A percentile compares a stretch with the other conserved stretches of the same genome.
Conservation (phyloP, 1,284 basidiomycete genomes). For the Apiotrichum sp. region DNA sequence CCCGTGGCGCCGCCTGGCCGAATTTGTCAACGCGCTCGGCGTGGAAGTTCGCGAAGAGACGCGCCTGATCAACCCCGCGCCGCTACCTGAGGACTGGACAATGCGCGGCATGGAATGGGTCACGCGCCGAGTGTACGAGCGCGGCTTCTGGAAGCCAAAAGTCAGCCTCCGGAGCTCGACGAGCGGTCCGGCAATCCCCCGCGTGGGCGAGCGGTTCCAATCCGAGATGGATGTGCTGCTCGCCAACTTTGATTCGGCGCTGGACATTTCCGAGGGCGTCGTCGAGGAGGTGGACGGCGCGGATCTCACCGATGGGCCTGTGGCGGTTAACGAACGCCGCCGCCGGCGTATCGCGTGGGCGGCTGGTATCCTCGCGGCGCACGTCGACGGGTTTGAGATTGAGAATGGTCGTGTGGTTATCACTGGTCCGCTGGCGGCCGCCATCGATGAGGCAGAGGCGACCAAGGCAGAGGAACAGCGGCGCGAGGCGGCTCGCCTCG, state of each 20-base stretch:
- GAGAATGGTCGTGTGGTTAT: constrained; percentile 52
- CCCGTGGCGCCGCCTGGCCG: constrained; percentile 73
- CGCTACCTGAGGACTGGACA: constrained; percentile 91
- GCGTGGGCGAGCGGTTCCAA: constrained; percentile 44
- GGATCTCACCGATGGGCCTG: constrained; percentile 49
- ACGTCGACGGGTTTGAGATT: constrained; percentile 72
- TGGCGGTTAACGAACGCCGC: constrained; percentile 48
- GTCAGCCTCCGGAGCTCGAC: constrained; percentile 28
- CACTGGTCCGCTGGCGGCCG: constrained; percentile 59
- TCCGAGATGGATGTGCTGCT: constrained; percentile 73
- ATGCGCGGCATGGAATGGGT: constrained; percentile 94
- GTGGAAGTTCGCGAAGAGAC: constrained; percentile 56
- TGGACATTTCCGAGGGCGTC: constrained; percentile 61
- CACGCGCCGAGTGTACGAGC: constrained; percentile 75
- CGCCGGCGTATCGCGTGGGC: constrained; percentile 72
- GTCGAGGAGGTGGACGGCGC: constrained; percentile 59
- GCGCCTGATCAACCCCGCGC: constrained; percentile 52
- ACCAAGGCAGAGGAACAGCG: constrained; percentile 45
- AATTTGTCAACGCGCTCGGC: constrained; percentile 54
- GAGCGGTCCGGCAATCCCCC: constrained; percentile 50
- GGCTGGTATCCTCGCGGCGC: constrained; percentile 61
- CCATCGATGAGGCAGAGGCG: constrained; percentile 64
- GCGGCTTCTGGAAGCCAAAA: constrained; percentile 74
- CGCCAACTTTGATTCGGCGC: constrained; percentile 51
- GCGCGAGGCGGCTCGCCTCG: constrained; percentile 20